Percentiles rank a stretch among this genome's conserved stretches.
phyloP scores from a whole-genome alignment of 2,329 filamentous ascomycete genomes.

The Diaporthe sp. region DNA sequence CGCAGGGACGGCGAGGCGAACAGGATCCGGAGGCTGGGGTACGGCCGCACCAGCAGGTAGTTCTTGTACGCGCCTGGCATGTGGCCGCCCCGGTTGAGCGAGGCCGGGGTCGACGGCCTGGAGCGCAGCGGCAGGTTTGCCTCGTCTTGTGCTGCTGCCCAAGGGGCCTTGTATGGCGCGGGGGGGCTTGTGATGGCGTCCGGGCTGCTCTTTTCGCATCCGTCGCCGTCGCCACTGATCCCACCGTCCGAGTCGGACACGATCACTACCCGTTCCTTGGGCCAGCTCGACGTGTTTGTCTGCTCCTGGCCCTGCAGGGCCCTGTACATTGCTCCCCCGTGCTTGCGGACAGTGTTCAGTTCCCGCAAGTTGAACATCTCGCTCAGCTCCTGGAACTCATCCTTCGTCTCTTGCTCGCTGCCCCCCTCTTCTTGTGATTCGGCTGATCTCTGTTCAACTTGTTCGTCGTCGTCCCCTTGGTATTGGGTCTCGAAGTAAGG shows the following conservation, averaged over 20 bases:
- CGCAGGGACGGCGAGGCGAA: slow-evolving; percentile 78
- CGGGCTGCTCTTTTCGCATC: slow-evolving; percentile 38
- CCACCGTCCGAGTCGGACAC: slow-evolving; percentile 40
- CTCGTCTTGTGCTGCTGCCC: slow-evolving; percentile 19
- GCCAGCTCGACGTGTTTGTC: slow-evolving; percentile 50
- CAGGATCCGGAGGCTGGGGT: slow-evolving; percentile 74
- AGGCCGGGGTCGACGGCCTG: background rate
- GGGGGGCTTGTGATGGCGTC: slow-evolving; percentile 30
- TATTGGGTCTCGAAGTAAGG: slow-evolving; percentile 56
- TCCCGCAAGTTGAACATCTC: slow-evolving; percentile 80
- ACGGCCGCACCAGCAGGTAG: slow-evolving; percentile 76
- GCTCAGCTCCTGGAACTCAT: slow-evolving; percentile 75
- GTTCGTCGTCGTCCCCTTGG: slow-evolving; percentile 49
- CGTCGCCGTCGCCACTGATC: slow-evolving; percentile 21
- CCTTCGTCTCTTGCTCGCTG: slow-evolving; percentile 54
- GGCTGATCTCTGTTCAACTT: slow-evolving; percentile 33
- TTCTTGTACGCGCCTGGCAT: slow-evolving; percentile 62
- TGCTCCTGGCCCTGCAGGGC: slow-evolving; percentile 54
- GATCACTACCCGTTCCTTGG: slow-evolving; percentile 57
- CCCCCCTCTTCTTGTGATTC: background rate
- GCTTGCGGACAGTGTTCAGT: slow-evolving; percentile 72
- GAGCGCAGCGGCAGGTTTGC: slow-evolving; percentile 13
- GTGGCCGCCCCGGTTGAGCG: slow-evolving; percentile 46
- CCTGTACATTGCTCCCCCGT: slow-evolving; percentile 74
- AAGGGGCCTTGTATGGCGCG: slow-evolving; percentile 17